These are phyloP conservation scores for Avena eriantha DNA, from an alignment of 176 grass and related monocot species.

Conservation along the genomic window DNA sequence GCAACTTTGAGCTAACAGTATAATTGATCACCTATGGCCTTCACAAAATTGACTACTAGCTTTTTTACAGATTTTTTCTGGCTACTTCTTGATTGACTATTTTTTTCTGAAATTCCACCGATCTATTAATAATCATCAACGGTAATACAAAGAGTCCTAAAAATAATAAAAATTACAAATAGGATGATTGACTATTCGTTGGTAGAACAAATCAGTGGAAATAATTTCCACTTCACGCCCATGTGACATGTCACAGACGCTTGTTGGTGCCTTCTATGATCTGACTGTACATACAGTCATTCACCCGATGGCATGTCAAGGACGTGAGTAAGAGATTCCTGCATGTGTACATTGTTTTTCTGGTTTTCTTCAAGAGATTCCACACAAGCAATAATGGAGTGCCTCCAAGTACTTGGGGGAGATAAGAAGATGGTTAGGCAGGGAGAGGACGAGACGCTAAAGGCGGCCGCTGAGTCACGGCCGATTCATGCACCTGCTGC, in stretches of 20 bases:
- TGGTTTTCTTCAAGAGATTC: background rate
- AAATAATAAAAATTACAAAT: too few species aligned
- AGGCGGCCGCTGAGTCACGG: too few species aligned
- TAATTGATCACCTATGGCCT: background rate
- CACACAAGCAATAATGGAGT: background rate
- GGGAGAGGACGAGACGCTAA: background rate
- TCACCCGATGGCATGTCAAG: background rate
- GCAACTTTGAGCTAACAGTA: background rate
- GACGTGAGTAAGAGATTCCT: background rate
- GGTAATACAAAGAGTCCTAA: too few species aligned
- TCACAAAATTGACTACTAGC: background rate
- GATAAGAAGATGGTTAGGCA: constrained; percentile 45
- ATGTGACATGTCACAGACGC: background rate
- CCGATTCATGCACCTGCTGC: too few species aligned
- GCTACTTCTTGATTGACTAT: background rate
- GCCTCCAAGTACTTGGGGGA: background rate
- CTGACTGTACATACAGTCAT: background rate
- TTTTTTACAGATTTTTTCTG: background rate
- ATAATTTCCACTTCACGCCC: background rate
- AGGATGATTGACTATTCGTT: too few species aligned
- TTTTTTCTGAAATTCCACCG: too few species aligned
- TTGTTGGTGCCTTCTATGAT: background rate
- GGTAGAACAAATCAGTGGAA: background rate
- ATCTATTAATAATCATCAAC: too few species aligned
- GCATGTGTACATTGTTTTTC: background rate